Evolutionary conservation across 805 yeast species (phyloP).

Genomic region (Ogataea populi-albae): DNA sequence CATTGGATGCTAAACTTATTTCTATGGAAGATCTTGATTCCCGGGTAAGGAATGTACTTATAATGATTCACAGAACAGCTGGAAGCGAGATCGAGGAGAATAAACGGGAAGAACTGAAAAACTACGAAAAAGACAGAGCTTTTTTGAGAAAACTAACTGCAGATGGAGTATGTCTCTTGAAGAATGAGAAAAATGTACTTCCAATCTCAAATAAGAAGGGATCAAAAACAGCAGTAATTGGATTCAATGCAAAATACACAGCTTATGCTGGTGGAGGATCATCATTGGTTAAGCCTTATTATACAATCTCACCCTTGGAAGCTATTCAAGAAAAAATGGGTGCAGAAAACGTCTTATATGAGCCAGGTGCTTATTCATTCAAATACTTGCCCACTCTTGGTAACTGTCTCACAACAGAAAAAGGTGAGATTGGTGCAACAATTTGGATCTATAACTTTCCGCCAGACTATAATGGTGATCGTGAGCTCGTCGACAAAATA

Average conservation of each 20-base stretch:
- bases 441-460: no score
- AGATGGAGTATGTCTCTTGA: not conserved
- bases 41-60: not conserved
- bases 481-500: conserved; percentile 9
- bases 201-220: conserved; percentile 45
- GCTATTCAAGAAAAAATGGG: no score
- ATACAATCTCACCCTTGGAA: no score
- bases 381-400: no score
- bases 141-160: not conserved
- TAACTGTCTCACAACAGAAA: no score
- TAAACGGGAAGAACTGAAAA: not conserved
- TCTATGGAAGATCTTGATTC: not conserved
- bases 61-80: not conserved
- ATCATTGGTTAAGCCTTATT: no score
- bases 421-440: no score
- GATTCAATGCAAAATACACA: conserved; percentile 51
- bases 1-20: not conserved
- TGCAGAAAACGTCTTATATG: no score
- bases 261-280: conserved; percentile 59
- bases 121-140: not conserved
- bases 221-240: conserved; percentile 48
- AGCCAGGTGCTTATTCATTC: no score
- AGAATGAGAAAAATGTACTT: conserved; percentile 20
- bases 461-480: conserved; percentile 19
- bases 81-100: not conserved